Conservation (phyloP, 768 basidiomycete species). For the Tubosaeta brunneosetosa region DNA sequence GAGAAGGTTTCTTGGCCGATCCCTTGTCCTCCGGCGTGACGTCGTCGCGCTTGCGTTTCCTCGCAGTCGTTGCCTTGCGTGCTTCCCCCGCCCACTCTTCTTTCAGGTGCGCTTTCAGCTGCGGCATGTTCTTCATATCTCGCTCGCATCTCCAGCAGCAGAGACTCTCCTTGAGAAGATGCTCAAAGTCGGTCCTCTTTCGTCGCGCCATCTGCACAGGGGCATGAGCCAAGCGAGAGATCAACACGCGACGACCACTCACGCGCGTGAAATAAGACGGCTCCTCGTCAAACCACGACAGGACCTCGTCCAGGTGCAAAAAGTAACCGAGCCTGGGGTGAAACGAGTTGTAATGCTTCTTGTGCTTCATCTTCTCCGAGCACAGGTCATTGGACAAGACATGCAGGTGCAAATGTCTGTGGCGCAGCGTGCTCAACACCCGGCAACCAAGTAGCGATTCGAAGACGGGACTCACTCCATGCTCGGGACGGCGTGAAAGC, state of each 20-base stretch:
- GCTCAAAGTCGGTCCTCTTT: constrained; percentile 52
- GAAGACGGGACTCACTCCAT: constrained; percentile 60
- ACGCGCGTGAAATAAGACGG: constrained; percentile 51
- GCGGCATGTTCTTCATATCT: constrained; percentile 65
- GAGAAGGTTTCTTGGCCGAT: constrained; percentile 13
- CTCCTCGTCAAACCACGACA: constrained; percentile 73
- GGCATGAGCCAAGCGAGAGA: background rate
- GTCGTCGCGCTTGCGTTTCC: constrained; percentile 36
- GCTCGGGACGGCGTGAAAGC: constrained; percentile 83
- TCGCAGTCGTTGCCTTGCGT: constrained; percentile 39
- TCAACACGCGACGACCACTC: constrained; percentile 18
- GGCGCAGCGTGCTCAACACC: background rate
- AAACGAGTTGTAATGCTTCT: constrained; percentile 92
- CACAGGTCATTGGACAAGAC: constrained; percentile 76
- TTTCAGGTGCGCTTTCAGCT: constrained; percentile 69
- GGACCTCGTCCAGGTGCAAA: constrained; percentile 69
- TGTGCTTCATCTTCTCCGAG: constrained; percentile 69
- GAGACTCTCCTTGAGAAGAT: constrained; percentile 61
- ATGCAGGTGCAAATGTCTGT: constrained; percentile 80
- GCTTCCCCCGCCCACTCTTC: constrained; percentile 61
- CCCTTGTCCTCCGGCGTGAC: constrained; percentile 3
- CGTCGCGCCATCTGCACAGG: constrained; percentile 48
- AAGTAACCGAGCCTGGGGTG: constrained; percentile 84
- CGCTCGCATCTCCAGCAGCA: constrained; percentile 67
- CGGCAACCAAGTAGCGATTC: background rate